Conservation (phyloP, 768 basidiomycete genomes). For the Hygrocybe punicea region DNA sequence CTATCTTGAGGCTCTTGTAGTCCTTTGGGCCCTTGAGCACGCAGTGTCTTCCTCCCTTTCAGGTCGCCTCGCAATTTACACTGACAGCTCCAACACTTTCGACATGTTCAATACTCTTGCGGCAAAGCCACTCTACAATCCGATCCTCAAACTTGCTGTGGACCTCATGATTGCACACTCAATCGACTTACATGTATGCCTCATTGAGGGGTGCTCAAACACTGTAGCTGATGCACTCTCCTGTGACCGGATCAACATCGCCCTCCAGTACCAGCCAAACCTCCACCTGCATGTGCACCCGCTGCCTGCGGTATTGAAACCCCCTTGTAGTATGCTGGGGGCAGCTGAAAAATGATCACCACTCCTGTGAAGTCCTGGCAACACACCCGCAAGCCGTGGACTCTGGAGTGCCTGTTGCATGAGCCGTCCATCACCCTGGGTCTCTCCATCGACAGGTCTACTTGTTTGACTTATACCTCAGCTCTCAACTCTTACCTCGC, state of each 20-base stretch:
- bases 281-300: constrained; percentile 7
- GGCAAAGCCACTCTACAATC: constrained; percentile 14
- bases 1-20: constrained; percentile 24
- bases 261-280: neutral
- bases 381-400: constrained; percentile 30
- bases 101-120: constrained; percentile 19
- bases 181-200: constrained; percentile 13
- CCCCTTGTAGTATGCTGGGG: constrained; percentile 23
- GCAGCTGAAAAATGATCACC: constrained; percentile 11
- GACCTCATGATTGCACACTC: constrained; percentile 12
- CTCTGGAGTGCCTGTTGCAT: constrained; percentile 27
- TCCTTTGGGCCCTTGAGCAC: constrained; percentile 12
- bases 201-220: constrained; percentile 14
- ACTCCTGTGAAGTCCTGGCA: constrained; percentile 23
- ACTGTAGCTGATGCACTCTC: constrained; percentile 17
- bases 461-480: constrained; percentile 17
- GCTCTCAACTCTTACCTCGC: constrained; percentile 26
- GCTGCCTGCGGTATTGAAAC: constrained; percentile 7
- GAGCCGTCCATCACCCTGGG: constrained; percentile 25
- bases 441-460: constrained; percentile 14
- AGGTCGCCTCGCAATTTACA: constrained; percentile 18
- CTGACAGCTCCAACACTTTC: constrained; percentile 23
- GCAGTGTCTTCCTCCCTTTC: neutral
- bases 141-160: constrained; percentile 12
- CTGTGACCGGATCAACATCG: neutral